Evolutionary conservation across 257 asterid genomes (phyloP).

Genomic region (Primulina eburnea): DNA sequence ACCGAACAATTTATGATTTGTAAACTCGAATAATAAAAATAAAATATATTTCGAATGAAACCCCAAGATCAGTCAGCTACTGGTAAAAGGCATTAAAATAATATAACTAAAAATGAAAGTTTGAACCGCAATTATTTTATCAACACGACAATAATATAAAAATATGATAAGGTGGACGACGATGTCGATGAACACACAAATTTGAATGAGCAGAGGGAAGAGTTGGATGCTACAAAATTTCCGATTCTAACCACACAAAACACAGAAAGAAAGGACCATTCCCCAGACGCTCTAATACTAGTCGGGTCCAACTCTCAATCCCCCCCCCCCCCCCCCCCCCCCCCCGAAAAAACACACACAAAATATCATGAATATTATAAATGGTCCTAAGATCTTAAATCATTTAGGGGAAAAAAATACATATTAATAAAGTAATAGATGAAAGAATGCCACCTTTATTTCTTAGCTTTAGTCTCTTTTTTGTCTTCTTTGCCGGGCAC

Average conservation of each 20-base stretch:
- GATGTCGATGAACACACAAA: neutral
- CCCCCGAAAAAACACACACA: constrained; percentile 25
- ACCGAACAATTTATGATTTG: no score
- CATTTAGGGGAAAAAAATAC: neutral
- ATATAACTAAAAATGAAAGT: no score
- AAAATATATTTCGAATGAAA: no score
- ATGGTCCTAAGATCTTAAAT: constrained; percentile 23
- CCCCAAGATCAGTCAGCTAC: no score
- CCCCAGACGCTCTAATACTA: constrained; percentile 52
- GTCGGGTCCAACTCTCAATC: constrained; percentile 48
- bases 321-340: no score
- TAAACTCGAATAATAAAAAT: no score
- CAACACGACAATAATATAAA: neutral
- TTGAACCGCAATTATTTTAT: constrained; percentile 18
- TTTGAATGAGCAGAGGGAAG: constrained; percentile 20
- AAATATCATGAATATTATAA: constrained; percentile 13
- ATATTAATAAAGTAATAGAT: neutral
- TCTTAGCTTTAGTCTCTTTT: constrained; percentile 40
- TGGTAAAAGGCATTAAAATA: no score
- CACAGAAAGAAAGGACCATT: neutral
- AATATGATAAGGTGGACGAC: constrained; percentile 1
- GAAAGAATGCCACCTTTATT: constrained; percentile 26
- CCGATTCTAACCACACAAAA: constrained; percentile 20
- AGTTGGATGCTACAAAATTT: constrained; percentile 49
- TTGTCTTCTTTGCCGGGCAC: constrained; percentile 49